Evolutionary conservation across 163 green algal species (phyloP), one percentile per base, ranked within the genome.

Genomic region (Picocystis sp.): DNA sequence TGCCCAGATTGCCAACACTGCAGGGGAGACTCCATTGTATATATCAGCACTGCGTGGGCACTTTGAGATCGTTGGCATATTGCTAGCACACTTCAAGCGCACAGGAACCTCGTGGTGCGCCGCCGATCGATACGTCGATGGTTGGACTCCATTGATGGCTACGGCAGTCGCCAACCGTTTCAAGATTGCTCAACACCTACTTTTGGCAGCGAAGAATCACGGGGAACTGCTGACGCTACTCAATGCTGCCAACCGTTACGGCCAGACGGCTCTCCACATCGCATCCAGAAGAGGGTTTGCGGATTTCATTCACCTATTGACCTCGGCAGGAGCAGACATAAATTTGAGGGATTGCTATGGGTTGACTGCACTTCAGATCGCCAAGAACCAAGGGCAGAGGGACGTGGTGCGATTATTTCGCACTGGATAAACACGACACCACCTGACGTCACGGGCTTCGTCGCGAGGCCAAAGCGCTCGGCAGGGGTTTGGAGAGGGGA

Each of bases 41-140:
- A 90, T 92, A 43, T 69, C 78, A 0, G 57, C 70, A 0, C 67
- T 86, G 35, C 63, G 73, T 9, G 80, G 80, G 2, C 66, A 87
- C 55, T 43, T 72, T 42, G 22, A 19, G 1, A 53, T 68, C 1
- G 76, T 92, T 46, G 46, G 66, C 15, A 21, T 67, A 49, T 66
- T 90, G 51, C 60, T 92, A 35, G 21, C 51, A 15, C 57, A 66
- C 56, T 73, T 71, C 44, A 33, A 52, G 3, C 23, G 22, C 0
- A 33, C 47, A 8, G 64, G 65, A 33, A 58, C 81, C 5, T 22
- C 34, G 11, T 92, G 81, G 81, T 62, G 71, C 61, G 65, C 76
- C 2, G 21, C 53, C 1, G 21, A 38, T 11, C 58, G 74, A 29
- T 86, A 84, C 55, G 60, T 65, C 1, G 76, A 84, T 46, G 57